Evolutionary conservation across 768 basidiomycete genomes (phyloP), one percentile per base, ranked within the genome.

Genomic region (Phlebiopsis flavidoalba): DNA sequence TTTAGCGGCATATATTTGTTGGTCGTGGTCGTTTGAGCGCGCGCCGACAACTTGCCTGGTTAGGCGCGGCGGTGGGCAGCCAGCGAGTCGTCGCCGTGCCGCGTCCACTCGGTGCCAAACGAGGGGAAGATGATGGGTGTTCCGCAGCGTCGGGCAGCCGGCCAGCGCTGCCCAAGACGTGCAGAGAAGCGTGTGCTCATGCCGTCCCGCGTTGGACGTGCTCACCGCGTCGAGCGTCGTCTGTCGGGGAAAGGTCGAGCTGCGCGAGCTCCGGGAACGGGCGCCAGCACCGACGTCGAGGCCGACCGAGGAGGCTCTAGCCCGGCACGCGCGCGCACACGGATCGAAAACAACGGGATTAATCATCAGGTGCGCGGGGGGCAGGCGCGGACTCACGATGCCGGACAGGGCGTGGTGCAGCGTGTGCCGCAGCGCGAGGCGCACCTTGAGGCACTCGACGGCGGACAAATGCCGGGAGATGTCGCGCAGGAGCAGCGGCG

Each of bases 231-330:
- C 78, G 15, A 83, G 76, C 57, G 75, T 74, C 36, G 84, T n/a
- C n/a, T n/a, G n/a, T 87, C 19, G 83, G 82, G 1, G 85, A 86
- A 37, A 88, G 74, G 69, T 87, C 86, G 66, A 88, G 79, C 62
- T 73, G 75, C 31, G 74, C 71, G 60, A 86, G 74, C 15, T 75
- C 74, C 24, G 69, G 72, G 68, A 87, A 85, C 3, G n/a, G n/a
- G 78, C 76, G 56, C 73, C 75, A 58, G 72, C 14, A 84, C 83
- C 55, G 82, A 75, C n/a, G 84, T 81, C n/a, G 40, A 88, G 77
- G 31, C 81, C 84, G 19, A 82, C 79, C n/a, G 50, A 87, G 71
- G 47, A 88, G 73, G 62, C 81, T 76, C 86, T 87, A n/a, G 69
- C 57, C 11, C 5, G 51, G 54, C 33, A 51, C 48, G 49, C 40